Base-by-base conservation (phyloP, 352 stramenopile species). In the Phytophthora ramorum region DNA sequence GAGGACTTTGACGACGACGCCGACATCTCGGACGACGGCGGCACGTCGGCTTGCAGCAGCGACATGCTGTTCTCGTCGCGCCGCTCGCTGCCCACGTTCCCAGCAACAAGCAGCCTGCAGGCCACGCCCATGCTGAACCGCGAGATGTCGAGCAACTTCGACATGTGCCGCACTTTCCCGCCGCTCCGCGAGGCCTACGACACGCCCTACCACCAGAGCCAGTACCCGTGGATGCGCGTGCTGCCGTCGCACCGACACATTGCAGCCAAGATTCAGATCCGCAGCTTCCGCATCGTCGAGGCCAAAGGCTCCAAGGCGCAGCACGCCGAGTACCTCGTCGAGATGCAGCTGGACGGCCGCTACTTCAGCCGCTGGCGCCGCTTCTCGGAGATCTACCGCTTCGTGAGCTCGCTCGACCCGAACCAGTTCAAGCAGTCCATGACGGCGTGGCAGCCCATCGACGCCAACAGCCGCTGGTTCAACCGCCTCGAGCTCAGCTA, bases 401-500 rank as follows among this genome's bases (percentile, higher is more conserved):
- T 95, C 50, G 80, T 87, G 44, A 66, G 66, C 46, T 74, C 73
- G 34, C 67, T 95, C 40, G 74, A 81, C 46, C 66, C 44, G 47
- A 83, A 74, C 67, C 78, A 88, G 63, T 92, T 85, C 61, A 72
- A 67, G 7, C 75, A 87, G 40, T 78, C 79, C 10, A 67, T 87
- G 56, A 63, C 64, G n/a, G 72, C 74, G 22, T 95, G 87, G 87
- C 73, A 64, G 22, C 69, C 78, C 22, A 64, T 95, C 20, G 79
- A 86, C 20, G 76, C 77, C 20, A 65, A 57, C 16, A 90, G 83
- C 55, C 79, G 85, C 38, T 95, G 87, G 87, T 93, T 95, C 69
- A 88, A 92, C 66, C 86, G 85, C 14, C 78, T 95, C 17, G 87
- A 95, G 66, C 72, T 95, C 13, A 85, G 67, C 60, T 95, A 95